Evolutionary conservation across 352 stramenopile genomes (phyloP).

Genomic region (Pythium volutum): DNA sequence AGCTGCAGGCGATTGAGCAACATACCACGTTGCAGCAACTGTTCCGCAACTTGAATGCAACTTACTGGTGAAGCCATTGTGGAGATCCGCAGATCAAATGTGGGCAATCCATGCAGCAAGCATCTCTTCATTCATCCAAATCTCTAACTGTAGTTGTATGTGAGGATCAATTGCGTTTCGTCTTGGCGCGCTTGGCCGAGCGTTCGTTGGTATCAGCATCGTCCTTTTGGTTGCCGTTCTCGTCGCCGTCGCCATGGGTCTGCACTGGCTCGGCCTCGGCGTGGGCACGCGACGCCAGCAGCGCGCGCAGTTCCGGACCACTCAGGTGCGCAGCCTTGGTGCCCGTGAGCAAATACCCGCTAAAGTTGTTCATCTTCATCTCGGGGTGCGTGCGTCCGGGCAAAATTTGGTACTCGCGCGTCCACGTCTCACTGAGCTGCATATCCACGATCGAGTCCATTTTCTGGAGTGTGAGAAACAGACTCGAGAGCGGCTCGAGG

Average conservation of each 20-base stretch:
- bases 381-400: constrained; percentile 92
- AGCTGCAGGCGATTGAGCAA: neutral
- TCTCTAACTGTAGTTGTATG: neutral
- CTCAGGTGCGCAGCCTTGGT: constrained; percentile 77
- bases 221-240: constrained; percentile 6
- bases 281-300: constrained; percentile 19
- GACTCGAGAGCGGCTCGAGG: constrained; percentile 89
- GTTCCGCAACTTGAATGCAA: neutral
- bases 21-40: neutral
- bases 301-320: constrained; percentile 19
- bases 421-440: constrained; percentile 95
- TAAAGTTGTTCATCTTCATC: constrained; percentile 97
- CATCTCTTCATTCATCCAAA: neutral
- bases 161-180: neutral
- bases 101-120: too few relatives aligned
- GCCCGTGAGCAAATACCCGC: constrained; percentile 93
- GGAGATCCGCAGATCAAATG: neutral
- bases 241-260: constrained; percentile 2
- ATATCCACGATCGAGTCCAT: constrained; percentile 91
- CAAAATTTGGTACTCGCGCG: constrained; percentile 93
- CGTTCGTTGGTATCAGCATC: neutral
- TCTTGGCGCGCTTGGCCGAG: constrained; percentile 24
- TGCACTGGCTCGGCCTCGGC: constrained; percentile 13
- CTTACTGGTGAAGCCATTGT: neutral
- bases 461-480: constrained; percentile 88